Conservation (phyloP, 106 monocot genomes). For the Apostasia shenzhenica region DNA sequence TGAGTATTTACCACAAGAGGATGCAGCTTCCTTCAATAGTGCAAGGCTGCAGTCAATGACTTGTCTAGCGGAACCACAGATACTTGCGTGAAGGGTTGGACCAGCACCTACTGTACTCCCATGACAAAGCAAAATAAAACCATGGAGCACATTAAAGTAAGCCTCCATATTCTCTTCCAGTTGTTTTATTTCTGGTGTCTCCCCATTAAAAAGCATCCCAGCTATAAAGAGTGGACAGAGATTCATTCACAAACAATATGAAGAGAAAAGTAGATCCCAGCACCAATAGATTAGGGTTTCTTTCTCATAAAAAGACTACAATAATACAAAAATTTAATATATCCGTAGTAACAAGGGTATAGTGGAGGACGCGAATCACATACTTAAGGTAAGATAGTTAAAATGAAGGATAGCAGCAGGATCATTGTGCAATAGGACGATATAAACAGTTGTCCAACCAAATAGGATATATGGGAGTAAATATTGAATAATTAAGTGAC, state of each 20-base stretch:
- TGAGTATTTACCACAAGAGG: conserved; percentile 47
- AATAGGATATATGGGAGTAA: too few species aligned
- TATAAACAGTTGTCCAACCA: too few species aligned
- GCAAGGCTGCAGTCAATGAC: conserved; percentile 64
- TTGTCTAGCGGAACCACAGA: conserved; percentile 46
- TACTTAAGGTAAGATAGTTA: too few species aligned
- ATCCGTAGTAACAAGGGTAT: too few species aligned
- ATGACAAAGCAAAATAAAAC: conserved; percentile 78
- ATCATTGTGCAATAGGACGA: too few species aligned
- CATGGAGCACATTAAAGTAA: conserved; percentile 76
- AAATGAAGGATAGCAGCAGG: too few species aligned
- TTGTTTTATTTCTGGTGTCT: conserved; percentile 42
- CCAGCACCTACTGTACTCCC: conserved; percentile 68
- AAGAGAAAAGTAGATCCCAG: background rate
- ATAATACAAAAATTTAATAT: too few species aligned
- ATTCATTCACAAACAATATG: background rate
- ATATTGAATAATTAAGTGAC: too few species aligned
- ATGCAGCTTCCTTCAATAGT: conserved; percentile 59
- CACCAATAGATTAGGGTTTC: background rate
- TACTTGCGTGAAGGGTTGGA: conserved; percentile 52
- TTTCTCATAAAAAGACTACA: background rate
- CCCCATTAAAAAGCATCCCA: conserved; percentile 85
- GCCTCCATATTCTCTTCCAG: conserved; percentile 61
- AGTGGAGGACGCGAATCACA: too few species aligned
- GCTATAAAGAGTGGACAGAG: conserved; percentile 29